phyloP scores from a whole-genome alignment of 345 rosid species.

The rapeseed (Brassica napus) region DNA sequence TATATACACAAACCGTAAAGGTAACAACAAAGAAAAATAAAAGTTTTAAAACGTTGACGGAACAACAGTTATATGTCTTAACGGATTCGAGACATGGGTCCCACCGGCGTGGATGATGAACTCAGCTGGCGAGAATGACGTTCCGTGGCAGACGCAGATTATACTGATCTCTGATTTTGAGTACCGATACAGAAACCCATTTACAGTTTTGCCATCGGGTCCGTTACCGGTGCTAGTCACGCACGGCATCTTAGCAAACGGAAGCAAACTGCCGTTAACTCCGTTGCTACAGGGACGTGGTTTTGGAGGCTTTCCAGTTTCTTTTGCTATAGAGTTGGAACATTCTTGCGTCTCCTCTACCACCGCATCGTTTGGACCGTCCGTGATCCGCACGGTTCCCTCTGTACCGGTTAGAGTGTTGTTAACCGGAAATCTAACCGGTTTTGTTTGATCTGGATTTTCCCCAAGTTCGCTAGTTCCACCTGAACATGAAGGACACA shows the following conservation, averaged over 20 bases:
- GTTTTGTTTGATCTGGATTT: background rate
- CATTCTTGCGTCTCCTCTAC: background rate
- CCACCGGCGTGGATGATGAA: conserved; percentile 80
- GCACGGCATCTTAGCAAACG: conserved; percentile 54
- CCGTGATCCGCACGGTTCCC: background rate
- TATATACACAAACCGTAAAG: background rate
- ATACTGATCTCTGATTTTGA: conserved; percentile 59
- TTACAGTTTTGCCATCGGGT: conserved; percentile 67
- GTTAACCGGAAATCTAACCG: conserved; percentile 1
- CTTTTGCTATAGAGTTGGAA: background rate
- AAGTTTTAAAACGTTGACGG: conserved; percentile 41
- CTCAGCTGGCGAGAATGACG: conserved; percentile 66
- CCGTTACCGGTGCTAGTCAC: conserved; percentile 72
- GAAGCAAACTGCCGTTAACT: conserved; percentile 6
- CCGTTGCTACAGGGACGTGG: conserved; percentile 28
- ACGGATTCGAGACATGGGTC: conserved; percentile 48
- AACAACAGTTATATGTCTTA: conserved; percentile 57
- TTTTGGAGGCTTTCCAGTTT: conserved; percentile 48
- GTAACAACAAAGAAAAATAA: background rate
- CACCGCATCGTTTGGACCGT: background rate
- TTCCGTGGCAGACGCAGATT: conserved; percentile 72
- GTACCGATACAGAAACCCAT: conserved; percentile 59
- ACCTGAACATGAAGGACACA: conserved; percentile 18
- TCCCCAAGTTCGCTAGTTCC: conserved; percentile 1
- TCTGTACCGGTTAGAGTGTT: background rate